Evolutionary conservation across 164 flowering plant genomes (phyloP).

Genomic region (Tinospora cordifolia): DNA sequence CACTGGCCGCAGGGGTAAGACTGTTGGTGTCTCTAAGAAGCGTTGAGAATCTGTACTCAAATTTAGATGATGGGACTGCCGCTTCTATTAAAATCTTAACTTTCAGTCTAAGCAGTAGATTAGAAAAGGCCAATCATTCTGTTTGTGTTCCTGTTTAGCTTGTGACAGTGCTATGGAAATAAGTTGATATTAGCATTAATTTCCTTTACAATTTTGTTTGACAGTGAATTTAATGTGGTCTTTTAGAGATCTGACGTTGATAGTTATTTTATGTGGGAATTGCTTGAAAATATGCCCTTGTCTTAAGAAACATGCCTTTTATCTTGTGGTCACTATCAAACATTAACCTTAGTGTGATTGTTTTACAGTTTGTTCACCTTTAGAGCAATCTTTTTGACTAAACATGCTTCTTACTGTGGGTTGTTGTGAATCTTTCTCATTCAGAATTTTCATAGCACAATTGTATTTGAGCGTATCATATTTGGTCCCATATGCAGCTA

Average conservation of each 20-base stretch:
- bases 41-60: conserved; percentile 17
- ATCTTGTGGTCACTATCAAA: not conserved
- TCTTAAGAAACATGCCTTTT: too few species aligned
- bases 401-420: too few species aligned
- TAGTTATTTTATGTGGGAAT: not conserved
- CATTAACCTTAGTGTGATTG: too few species aligned
- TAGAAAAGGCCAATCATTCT: not conserved
- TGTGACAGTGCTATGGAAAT: too few species aligned
- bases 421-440: too few species aligned
- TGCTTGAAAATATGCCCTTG: not conserved
- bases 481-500: too few species aligned
- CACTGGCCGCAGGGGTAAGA: conserved; percentile 62
- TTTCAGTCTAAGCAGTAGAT: not conserved
- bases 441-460: too few species aligned
- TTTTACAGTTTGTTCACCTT: too few species aligned
- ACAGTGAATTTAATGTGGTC: not conserved
- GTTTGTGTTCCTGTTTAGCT: not conserved
- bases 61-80: not conserved
- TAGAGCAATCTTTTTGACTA: too few species aligned
- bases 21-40: conserved; percentile 76
- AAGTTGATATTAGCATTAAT: too few species aligned
- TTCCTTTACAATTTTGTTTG: not conserved
- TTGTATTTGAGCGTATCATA: too few species aligned
- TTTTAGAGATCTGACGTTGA: not conserved
- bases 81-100: not conserved